Evolutionary conservation across 2,329 filamentous ascomycete genomes (phyloP), one percentile per base, ranked within the genome.

Genomic region (Endothia cerciana): DNA sequence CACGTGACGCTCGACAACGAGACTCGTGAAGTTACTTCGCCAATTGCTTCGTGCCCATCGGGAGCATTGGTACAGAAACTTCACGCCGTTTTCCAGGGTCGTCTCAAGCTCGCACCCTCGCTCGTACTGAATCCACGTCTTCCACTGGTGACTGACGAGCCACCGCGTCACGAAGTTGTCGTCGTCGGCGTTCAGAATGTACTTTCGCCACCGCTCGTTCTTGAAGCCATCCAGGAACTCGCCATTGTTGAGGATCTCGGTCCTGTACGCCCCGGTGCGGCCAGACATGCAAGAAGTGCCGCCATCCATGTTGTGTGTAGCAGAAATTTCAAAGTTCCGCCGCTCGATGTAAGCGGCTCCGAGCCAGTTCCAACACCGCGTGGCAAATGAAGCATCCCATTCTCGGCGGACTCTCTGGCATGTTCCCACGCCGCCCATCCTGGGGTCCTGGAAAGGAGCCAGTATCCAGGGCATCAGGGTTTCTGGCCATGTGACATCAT

Each of bases 91-190:
- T 78, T 97, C 94, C 49, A 98, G 84, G 3, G 94, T 97, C 33
- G 94, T 98, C 81, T 95, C 89, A 68, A 98, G 90, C 78, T 96
- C 92, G 73, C 92, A 96, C 75, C 96, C 92, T 58, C 86, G 87
- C 77, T 97, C 90, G 80, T 97, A 97, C 80, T 98, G 94, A 77
- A 97, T 91, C 84, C 92, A 94, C 28, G 94, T 97, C 80, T 96
- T 93, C 92, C 93, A 97, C 71, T 90, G 86, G 80, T 97, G 91
- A 70, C 89, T 91, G 71, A 97, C 94, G 74, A 98, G 86, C 94
- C 94, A 98, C 65, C 94, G 89, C 7, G 94, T 97, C 72, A 98
- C 92, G 80, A 97, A 98, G 80, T 98, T 98, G 83, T 98, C 94
- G 77, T 98, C 94, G 78, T 98, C 94, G 33, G 94, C 93, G 75